Conservation (phyloP, 2,329 filamentous ascomycete species). For the Nothomitra cinnamomea region DNA sequence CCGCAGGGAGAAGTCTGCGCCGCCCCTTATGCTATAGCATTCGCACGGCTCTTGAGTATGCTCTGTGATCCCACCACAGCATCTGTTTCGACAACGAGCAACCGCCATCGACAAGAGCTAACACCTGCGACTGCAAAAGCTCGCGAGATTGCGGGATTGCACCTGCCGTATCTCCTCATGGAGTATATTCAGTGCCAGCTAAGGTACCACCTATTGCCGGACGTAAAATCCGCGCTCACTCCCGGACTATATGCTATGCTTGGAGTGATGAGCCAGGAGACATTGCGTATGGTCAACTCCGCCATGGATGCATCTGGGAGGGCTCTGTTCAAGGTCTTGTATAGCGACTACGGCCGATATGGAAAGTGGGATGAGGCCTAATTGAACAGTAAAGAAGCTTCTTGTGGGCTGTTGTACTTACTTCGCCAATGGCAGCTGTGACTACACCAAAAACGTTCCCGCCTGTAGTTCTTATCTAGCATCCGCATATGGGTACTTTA, state of each 20-base stretch:
- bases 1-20: constrained; percentile 11
- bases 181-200: constrained; percentile 38
- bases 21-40: constrained; percentile 29
- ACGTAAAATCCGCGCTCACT: constrained; percentile 32
- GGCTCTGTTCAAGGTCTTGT: constrained; percentile 34
- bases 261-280: constrained; percentile 33
- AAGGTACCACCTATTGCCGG: constrained; percentile 29
- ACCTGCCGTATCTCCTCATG: constrained; percentile 39
- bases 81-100: constrained; percentile 24
- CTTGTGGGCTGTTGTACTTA: too few species aligned
- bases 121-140: constrained; percentile 43
- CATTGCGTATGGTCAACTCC: constrained; percentile 32
- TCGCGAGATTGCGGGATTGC: constrained; percentile 37
- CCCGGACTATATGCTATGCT: constrained; percentile 35
- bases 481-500: too few species aligned
- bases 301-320: constrained; percentile 33
- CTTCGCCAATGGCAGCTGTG: too few species aligned
- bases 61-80: constrained; percentile 44
- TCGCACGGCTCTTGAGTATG: constrained; percentile 38
- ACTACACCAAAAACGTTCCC: too few species aligned
- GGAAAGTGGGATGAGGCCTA: constrained; percentile 30
- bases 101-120: constrained; percentile 25
- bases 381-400: background rate
- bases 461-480: too few species aligned
- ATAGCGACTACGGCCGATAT: constrained; percentile 32